phyloP scores from a whole-genome alignment of 495 filamentous ascomycete species.

The Annulohypoxylon stygium region DNA sequence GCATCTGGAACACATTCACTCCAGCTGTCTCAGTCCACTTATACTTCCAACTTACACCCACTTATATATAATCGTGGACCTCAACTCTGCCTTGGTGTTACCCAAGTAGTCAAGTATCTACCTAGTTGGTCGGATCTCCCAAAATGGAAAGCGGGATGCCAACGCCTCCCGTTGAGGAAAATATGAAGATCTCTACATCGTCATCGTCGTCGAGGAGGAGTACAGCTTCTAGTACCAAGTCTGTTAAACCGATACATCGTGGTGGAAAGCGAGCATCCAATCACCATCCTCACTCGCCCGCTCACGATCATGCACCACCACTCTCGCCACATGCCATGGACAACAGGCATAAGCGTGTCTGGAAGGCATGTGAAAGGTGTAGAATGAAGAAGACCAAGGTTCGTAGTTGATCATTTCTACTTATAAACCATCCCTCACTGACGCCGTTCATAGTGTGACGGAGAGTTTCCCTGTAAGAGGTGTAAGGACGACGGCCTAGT shows the following conservation, averaged over 20 bases:
- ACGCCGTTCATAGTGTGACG: constrained; percentile 66
- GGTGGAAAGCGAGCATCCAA: constrained; percentile 49
- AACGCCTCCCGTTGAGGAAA: constrained; percentile 62
- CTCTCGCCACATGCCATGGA: constrained; percentile 55
- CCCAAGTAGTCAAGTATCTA: constrained; percentile 11
- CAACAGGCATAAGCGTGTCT: constrained; percentile 72
- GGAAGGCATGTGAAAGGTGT: constrained; percentile 79
- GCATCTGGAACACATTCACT: constrained; percentile 23
- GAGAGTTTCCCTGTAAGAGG: constrained; percentile 74
- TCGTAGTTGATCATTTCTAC: constrained; percentile 31
- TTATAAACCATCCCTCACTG: constrained; percentile 13
- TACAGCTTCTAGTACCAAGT: constrained; percentile 47
- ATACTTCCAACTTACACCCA: constrained; percentile 24
- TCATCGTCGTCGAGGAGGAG: constrained; percentile 33
- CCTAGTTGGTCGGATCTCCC: constrained; percentile 29
- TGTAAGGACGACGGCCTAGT: constrained; percentile 73
- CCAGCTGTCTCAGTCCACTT: constrained; percentile 21
- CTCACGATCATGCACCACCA: constrained; percentile 54
- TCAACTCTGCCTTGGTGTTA: constrained; percentile 19
- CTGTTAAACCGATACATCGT: constrained; percentile 52
- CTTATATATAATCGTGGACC: constrained; percentile 17
- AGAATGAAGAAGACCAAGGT: constrained; percentile 81
- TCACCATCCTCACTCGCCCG: constrained; percentile 46
- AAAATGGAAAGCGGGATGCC: constrained; percentile 62
- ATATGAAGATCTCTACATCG: constrained; percentile 46